phyloP scores from a whole-genome alignment of 371 early-diverging fungal species.

The Circinella umbellata region DNA sequence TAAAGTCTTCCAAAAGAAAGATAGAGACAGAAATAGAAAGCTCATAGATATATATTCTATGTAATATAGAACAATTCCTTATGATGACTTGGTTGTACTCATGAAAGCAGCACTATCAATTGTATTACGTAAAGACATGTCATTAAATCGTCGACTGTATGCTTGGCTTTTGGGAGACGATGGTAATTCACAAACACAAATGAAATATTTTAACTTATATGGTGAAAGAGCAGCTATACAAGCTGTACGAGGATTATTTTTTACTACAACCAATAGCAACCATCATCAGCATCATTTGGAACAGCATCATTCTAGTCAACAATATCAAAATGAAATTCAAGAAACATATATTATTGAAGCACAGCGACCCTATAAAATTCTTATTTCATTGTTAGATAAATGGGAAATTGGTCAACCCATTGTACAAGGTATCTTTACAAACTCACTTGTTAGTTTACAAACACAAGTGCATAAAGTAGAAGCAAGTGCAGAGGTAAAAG shows the following conservation, averaged over 20 bases:
- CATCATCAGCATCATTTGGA: neutral
- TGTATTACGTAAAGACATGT: conserved; percentile 92
- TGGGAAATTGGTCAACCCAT: conserved; percentile 83
- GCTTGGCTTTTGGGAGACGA: conserved; percentile 81
- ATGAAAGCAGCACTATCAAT: conserved; percentile 76
- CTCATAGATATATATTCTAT: neutral
- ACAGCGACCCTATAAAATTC: conserved; percentile 77
- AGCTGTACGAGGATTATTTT: conserved; percentile 62
- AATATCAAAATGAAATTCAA: neutral
- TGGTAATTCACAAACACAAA: conserved; percentile 33
- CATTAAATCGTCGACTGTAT: conserved; percentile 89
- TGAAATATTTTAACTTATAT: conserved; percentile 39
- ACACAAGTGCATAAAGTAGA: conserved; percentile 43
- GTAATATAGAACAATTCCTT: conserved; percentile 58
- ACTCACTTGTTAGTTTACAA: conserved; percentile 71
- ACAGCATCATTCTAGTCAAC: too few species aligned
- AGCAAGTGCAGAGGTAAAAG: conserved; percentile 49
- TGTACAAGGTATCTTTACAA: conserved; percentile 73
- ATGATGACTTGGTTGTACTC: conserved; percentile 68
- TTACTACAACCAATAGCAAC: conserved; percentile 26
- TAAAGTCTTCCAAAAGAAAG: neutral
- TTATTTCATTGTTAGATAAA: conserved; percentile 88
- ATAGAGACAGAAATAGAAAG: neutral
- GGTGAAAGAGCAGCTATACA: conserved; percentile 48
- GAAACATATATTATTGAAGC: conserved; percentile 49